These are phyloP conservation scores for Oxyria digyna DNA, from an alignment of 148 eudicot species.

Conservation along the genomic window DNA sequence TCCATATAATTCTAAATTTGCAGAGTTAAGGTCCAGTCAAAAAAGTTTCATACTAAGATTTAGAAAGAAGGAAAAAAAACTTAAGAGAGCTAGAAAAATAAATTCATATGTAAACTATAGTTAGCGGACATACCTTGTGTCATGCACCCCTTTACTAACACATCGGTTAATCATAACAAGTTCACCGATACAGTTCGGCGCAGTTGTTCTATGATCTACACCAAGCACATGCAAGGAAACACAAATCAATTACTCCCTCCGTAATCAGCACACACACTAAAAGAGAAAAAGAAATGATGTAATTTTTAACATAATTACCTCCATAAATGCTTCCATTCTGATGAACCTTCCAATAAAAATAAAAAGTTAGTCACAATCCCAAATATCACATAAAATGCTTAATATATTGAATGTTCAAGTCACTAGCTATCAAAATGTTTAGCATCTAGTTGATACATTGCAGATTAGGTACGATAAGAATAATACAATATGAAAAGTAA, in stretches of 20 bases:
- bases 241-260: background rate
- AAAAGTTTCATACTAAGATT: background rate
- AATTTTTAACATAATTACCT: conserved; percentile 25
- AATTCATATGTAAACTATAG: background rate
- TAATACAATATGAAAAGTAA: background rate
- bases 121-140: conserved; percentile 7
- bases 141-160: conserved; percentile 26
- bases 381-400: conserved; percentile 1
- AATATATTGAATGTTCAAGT: background rate
- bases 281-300: background rate
- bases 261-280: background rate
- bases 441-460: background rate
- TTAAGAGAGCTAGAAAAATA: background rate
- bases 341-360: conserved; percentile 34
- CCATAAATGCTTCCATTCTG: conserved; percentile 38
- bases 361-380: conserved; percentile 20
- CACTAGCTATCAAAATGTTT: background rate
- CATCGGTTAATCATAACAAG: conserved; percentile 38
- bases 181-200: conserved; percentile 67
- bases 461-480: background rate
- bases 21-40: background rate
- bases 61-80: background rate
- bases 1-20: background rate
- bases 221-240: conserved; percentile 21
- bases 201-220: conserved; percentile 22